Evolutionary conservation across 768 basidiomycete species (phyloP), one percentile per base, ranked within the genome.

Genomic region (Tylopilus vinaceipallidus): DNA sequence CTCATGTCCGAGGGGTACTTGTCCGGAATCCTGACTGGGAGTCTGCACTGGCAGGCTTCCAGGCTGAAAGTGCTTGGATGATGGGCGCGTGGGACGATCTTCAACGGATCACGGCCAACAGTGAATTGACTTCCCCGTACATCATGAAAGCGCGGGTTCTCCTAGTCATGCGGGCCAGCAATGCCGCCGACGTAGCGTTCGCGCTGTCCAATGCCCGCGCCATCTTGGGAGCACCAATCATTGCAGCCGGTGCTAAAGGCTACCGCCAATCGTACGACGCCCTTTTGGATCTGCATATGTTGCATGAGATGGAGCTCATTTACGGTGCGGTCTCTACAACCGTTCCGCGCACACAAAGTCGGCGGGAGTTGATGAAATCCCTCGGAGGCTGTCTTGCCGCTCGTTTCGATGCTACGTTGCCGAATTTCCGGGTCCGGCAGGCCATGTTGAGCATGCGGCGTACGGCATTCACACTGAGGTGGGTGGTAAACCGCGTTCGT

Each of bases 61-160:
- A 92, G 58, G 83, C 89, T 11, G 95, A 99, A 72, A 90, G 93
- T 53, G 90, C 92, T 2, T 95, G 94, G 87, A 95, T 95, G 81
- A 86, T 93, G 29, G 89, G 92, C 6, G 92, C 94, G 56, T 98
- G 95, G 94, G 76, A 79, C 3, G 87, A 88, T 43, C 88, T 99
- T 14, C 75, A 82, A 44, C 69, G 71, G 16, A 74, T 91, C 36
- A 77, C 84, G 19, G 71, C 75, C 33, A 72, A 69, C 24, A 72
- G 76, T 16, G 69, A 75, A n/a, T 65, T 71, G 12, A 74, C 78
- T 19, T 75, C 80, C 0, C 75, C 91, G 0, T 77, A 87, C 23
- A 75, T 86, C 29, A 80, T 85, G 32, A 84, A 95, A 45, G 94
- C 87, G 5, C 78, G 83, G 24, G 81, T 93, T 13, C 76, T 98